Evolutionary conservation across 1,284 basidiomycete genomes (phyloP).

Genomic region (Melanopsichium pennsylvanicum): DNA sequence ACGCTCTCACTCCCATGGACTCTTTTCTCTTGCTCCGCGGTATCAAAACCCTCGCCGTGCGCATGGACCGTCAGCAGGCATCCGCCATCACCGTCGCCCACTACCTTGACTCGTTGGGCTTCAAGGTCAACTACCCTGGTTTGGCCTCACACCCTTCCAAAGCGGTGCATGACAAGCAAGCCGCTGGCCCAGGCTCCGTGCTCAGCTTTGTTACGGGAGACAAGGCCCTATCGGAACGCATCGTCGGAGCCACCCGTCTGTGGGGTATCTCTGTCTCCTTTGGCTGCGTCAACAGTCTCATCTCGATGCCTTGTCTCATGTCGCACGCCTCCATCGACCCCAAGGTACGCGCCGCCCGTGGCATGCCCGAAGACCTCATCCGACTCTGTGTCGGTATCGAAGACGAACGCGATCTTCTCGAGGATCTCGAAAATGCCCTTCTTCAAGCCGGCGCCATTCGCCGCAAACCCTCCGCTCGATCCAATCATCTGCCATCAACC

Average conservation of each 20-base stretch:
- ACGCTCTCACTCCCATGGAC: slow-evolving; percentile 81
- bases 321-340: slow-evolving; percentile 98
- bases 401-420: slow-evolving; percentile 88
- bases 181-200: slow-evolving; percentile 93
- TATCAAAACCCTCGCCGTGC: slow-evolving; percentile 93
- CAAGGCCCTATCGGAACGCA: slow-evolving; percentile 86
- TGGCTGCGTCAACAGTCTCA: slow-evolving; percentile 96
- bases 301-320: slow-evolving; percentile 99
- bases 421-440: slow-evolving; percentile 92
- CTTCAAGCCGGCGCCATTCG: slow-evolving; percentile 87
- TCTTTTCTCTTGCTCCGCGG: slow-evolving; percentile 94
- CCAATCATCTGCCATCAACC: slow-evolving; percentile 1
- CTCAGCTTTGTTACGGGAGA: slow-evolving; percentile 93
- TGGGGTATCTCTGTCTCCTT: slow-evolving; percentile 99
- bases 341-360: slow-evolving; percentile 86
- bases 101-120: slow-evolving; percentile 86
- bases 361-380: slow-evolving; percentile 95
- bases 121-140: slow-evolving; percentile 93
- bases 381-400: slow-evolving; percentile 98
- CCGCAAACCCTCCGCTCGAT: slow-evolving; percentile 17
- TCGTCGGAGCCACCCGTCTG: slow-evolving; percentile 88
- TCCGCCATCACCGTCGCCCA: slow-evolving; percentile 84
- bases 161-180: slow-evolving; percentile 77
- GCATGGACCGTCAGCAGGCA: slow-evolving; percentile 93
- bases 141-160: slow-evolving; percentile 82